Percentiles rank a stretch among this genome's conserved stretches.
phyloP scores from a whole-genome alignment of 2,329 filamentous ascomycete genomes.

The Colletotrichum sp. region DNA sequence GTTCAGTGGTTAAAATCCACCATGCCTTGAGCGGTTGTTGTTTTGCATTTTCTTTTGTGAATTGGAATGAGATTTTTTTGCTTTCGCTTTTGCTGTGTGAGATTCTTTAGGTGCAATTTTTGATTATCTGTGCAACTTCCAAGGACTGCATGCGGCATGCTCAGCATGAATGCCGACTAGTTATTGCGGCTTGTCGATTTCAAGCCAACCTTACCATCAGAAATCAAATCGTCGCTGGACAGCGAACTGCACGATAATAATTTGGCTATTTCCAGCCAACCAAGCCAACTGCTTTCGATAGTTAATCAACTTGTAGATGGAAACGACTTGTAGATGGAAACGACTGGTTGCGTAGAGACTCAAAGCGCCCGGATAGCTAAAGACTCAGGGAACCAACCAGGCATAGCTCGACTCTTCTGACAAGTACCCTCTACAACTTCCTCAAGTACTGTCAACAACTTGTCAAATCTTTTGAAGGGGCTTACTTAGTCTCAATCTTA shows the following conservation, averaged over 20 bases:
- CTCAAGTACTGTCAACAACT: not conserved
- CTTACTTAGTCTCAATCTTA: not conserved
- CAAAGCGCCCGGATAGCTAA: not conserved
- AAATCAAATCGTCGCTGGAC: not conserved
- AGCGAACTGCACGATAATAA: not conserved
- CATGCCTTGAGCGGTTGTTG: accelerated
- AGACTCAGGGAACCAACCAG: not conserved
- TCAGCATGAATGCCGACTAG: not conserved
- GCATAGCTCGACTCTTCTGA: too few relatives aligned
- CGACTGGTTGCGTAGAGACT: not conserved
- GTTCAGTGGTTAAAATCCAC: not conserved
- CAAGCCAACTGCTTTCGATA: not conserved
- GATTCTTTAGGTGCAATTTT: not conserved
- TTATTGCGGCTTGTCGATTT: not conserved
- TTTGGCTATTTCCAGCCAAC: not conserved
- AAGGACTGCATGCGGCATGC: not conserved
- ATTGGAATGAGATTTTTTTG: not conserved
- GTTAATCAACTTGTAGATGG: not conserved
- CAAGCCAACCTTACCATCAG: not conserved
- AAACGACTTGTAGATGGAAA: not conserved
- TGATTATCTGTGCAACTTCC: not conserved
- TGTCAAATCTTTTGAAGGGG: not conserved
- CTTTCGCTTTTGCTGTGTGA: not conserved
- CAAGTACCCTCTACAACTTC: not conserved
- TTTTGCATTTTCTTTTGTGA: not conserved